Base-by-base conservation (phyloP, 2,329 filamentous ascomycete species). In the Xylariaceae sp. region DNA sequence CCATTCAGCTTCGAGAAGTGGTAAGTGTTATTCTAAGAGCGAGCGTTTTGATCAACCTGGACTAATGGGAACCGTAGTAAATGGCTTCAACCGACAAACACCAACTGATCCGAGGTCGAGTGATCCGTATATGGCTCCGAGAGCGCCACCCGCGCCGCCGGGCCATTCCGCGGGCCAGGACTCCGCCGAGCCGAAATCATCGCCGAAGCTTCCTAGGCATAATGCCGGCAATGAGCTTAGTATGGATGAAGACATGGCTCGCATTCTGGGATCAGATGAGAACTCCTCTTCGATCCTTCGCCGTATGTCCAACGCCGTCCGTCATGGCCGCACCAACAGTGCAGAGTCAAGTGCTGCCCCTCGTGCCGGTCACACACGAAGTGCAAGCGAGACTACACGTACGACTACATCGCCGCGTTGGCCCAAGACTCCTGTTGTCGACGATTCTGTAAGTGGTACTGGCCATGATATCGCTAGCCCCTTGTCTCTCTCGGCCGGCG, bases 201-300 rank as follows among this genome's bases (percentile, higher is more conserved):
- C 88, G 8, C 86, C 88, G 8, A 86, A 86, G 67, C 77, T 90
- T 63, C 84, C 88, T 65, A 82, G 87, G 68, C 90, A 84, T 84
- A 96, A 88, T 73, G 82, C 84, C 49, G 90, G 90, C 55, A 90
- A 87, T 57, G 92, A 96, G 65, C 94, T 97, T 70, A 94, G 89
- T 61, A 86, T 96, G 87, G 93, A 97, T 65, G 92, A 97, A 73
- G 94, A 97, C 71, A 91, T 97, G 85, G 89, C 90, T 56, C 88
- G 92, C 59, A 93, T 97, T 59, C 80, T 96, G 61, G 88, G 86
- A 47, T 87, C 85, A 17, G 90, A 93, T 61, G 89, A 92, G 71
- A 80, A 82, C 49, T 88, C 86, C 37, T 87, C 90, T 30, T 93
- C 90, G 0, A 89, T 97, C 62, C 78, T 97, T 63, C 89, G 90